These are phyloP conservation scores for Taphrina sp. DNA, from an alignment of 1,139 yeast genomes.

Conservation along the genomic window DNA sequence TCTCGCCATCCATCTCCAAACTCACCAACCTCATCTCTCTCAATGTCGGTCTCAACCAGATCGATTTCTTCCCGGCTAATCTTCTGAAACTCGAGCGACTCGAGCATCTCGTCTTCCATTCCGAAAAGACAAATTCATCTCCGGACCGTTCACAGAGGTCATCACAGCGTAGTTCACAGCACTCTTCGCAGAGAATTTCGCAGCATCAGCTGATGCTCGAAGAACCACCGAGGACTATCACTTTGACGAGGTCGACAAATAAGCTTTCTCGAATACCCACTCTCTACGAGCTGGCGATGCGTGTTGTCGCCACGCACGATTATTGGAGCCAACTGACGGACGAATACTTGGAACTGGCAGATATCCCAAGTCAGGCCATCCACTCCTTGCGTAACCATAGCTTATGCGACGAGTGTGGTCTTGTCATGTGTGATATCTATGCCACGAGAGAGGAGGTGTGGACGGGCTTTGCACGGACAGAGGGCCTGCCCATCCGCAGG, in stretches of 20 bases:
- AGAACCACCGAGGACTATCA: conserved; percentile 18
- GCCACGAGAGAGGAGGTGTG: conserved; percentile 31
- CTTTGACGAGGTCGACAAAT: conserved; percentile 7
- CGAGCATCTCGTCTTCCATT: conserved; percentile 27
- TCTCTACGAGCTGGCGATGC: conserved; percentile 20
- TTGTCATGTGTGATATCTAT: conserved; percentile 22
- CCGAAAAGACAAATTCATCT: conserved; percentile 7
- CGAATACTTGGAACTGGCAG: conserved; percentile 11
- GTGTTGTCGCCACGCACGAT: conserved; percentile 16
- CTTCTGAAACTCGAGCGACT: conserved; percentile 16
- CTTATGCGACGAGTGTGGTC: conserved; percentile 25
- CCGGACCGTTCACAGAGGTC: conserved; percentile 15
- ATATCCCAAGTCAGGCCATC: conserved; percentile 17
- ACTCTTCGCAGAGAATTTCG: neutral
- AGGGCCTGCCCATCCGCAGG: conserved; percentile 28
- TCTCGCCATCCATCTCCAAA: conserved; percentile 20
- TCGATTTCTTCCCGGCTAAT: conserved; percentile 27
- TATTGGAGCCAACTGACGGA: conserved; percentile 3
- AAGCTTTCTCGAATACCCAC: conserved; percentile 22
- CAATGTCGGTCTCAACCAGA: conserved; percentile 28
- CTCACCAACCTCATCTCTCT: conserved; percentile 27
- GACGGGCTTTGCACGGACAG: conserved; percentile 29
- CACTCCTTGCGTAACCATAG: conserved; percentile 7
- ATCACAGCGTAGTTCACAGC: conserved; percentile 7
- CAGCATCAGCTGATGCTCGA: conserved; percentile 1